These are phyloP conservation scores for Pythium chondricola DNA, from an alignment of 352 stramenopile species.

Conservation along the genomic window DNA sequence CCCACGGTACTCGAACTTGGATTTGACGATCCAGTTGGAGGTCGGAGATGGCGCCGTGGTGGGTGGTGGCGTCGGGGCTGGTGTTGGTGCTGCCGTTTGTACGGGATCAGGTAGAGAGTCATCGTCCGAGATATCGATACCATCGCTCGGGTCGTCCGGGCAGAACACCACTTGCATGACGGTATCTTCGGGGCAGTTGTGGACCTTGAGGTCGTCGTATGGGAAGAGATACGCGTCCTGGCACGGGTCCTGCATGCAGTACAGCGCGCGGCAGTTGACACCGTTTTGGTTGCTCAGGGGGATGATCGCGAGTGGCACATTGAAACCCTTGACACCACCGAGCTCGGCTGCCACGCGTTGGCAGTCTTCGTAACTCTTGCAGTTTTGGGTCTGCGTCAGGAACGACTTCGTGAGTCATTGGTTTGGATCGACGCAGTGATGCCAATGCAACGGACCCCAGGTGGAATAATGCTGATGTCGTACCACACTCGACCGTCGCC, in stretches of 20 bases:
- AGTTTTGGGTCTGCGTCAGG: constrained; percentile 17
- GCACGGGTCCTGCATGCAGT: constrained; percentile 21
- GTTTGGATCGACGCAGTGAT: background rate
- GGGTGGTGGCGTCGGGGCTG: background rate
- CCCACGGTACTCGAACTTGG: constrained; percentile 12
- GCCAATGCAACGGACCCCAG: constrained; percentile 13
- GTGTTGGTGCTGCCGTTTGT: background rate
- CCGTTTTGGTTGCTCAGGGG: constrained; percentile 20
- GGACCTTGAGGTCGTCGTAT: constrained; percentile 23
- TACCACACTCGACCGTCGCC: constrained; percentile 24
- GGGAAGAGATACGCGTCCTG: constrained; percentile 26
- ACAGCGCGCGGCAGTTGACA: constrained; percentile 26
- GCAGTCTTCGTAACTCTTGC: constrained; percentile 23
- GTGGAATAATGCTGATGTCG: constrained; percentile 25
- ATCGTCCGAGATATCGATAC: background rate
- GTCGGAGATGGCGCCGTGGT: background rate
- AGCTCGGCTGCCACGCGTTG: constrained; percentile 4
- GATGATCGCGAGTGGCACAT: constrained; percentile 27
- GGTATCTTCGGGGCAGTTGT: constrained; percentile 25
- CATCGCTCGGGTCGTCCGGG: constrained; percentile 8
- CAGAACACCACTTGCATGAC: constrained; percentile 36
- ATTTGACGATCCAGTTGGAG: background rate
- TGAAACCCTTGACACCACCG: constrained; percentile 34
- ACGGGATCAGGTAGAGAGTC: background rate
- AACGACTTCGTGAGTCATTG: background rate